Evolutionary conservation across 768 basidiomycete genomes (phyloP).

Genomic region (Rhodotorula sphaerocarpa): DNA sequence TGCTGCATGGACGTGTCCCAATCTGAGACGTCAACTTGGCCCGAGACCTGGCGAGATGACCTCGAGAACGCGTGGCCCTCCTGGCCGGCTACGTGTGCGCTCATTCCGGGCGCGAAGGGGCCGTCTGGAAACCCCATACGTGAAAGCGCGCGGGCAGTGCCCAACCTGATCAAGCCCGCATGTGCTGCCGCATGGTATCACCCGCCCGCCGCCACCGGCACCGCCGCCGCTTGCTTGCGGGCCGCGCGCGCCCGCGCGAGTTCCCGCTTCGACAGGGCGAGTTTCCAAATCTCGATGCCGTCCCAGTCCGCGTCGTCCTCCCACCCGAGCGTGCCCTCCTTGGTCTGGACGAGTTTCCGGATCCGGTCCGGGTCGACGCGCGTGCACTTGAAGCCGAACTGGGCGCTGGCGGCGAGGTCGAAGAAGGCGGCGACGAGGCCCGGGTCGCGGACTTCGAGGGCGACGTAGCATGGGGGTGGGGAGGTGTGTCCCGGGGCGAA

Average conservation of each 20-base stretch:
- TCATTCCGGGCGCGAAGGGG: too few species aligned
- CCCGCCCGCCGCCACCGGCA: too few species aligned
- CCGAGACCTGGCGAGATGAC: too few species aligned
- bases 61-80: too few species aligned
- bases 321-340: slow-evolving; percentile 57
- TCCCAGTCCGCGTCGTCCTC: slow-evolving; percentile 55
- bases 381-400: slow-evolving; percentile 55
- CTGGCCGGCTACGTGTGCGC: too few species aligned
- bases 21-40: too few species aligned
- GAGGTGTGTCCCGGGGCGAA: slow-evolving; percentile 40
- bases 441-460: slow-evolving; percentile 71
- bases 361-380: slow-evolving; percentile 58
- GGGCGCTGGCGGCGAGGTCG: slow-evolving; percentile 48
- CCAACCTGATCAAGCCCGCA: too few species aligned
- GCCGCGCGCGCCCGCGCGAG: not conserved
- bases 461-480: slow-evolving; percentile 52
- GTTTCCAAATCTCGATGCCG: slow-evolving; percentile 50
- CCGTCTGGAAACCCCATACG: too few species aligned
- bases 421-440: slow-evolving; percentile 56
- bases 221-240: too few species aligned
- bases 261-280: slow-evolving; percentile 37
- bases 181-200: too few species aligned
- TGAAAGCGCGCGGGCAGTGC: too few species aligned
- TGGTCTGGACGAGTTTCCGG: slow-evolving; percentile 50
- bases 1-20: too few species aligned